These are phyloP conservation scores for Saccharomyces hybrid DNA, from an alignment of 1,139 yeast species.

Conservation along the genomic window DNA sequence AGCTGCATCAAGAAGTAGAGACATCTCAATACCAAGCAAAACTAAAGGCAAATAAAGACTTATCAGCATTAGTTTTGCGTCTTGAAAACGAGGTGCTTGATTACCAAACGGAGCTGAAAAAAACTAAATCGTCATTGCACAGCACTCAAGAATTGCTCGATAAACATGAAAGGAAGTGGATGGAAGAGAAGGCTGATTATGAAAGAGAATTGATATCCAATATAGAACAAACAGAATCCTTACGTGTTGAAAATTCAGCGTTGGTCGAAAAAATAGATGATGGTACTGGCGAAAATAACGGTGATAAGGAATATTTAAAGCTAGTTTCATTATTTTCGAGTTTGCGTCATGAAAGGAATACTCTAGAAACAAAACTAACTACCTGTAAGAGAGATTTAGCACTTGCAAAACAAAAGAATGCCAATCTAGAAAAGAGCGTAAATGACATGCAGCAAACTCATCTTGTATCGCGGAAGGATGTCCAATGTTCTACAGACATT, in stretches of 20 bases:
- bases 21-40: not conserved
- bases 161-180: slow-evolving; percentile 39
- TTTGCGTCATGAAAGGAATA: slow-evolving; percentile 71
- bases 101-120: slow-evolving; percentile 35
- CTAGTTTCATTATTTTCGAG: slow-evolving; percentile 40
- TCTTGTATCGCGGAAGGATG: not conserved
- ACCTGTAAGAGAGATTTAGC: slow-evolving; percentile 31
- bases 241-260: slow-evolving; percentile 33
- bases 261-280: slow-evolving; percentile 25
- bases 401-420: slow-evolving; percentile 34
- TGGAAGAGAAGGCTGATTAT: slow-evolving; percentile 35
- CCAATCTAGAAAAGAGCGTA: slow-evolving; percentile 29
- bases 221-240: slow-evolving; percentile 44
- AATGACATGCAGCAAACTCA: slow-evolving; percentile 21
- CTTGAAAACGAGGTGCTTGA: slow-evolving; percentile 35
- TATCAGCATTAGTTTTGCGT: not conserved
- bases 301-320: slow-evolving; percentile 27
- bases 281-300: slow-evolving; percentile 23
- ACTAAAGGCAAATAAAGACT: not conserved
- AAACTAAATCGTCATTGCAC: slow-evolving; percentile 32
- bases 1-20: not conserved
- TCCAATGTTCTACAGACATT: slow-evolving; percentile 20
- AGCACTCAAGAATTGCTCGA: slow-evolving; percentile 31
- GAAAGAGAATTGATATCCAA: slow-evolving; percentile 48
- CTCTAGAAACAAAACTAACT: slow-evolving; percentile 52